Evolutionary conservation across 805 yeast species (phyloP).

Genomic region (Starmerella scarabaei): DNA sequence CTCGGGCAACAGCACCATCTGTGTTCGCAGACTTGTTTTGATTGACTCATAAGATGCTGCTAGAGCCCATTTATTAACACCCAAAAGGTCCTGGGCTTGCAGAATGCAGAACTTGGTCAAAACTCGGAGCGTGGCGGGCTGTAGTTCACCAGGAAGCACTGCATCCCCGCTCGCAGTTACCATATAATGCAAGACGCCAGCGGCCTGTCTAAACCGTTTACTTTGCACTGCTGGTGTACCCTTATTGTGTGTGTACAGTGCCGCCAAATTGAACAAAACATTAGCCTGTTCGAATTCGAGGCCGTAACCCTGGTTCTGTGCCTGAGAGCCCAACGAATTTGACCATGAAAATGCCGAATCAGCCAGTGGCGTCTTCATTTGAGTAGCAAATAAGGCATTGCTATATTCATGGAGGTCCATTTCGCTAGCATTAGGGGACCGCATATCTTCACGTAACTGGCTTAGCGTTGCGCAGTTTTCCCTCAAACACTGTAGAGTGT

Average conservation of each 20-base stretch:
- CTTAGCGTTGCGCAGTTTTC: too few relatives aligned
- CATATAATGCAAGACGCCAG: conserved; percentile 1
- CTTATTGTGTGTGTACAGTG: conserved; percentile 40
- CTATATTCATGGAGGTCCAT: background rate
- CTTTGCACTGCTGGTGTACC: conserved; percentile 35
- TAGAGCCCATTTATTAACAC: background rate
- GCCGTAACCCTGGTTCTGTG: conserved; percentile 36
- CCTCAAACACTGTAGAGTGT: too few relatives aligned
- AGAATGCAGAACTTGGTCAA: background rate
- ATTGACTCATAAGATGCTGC: background rate
- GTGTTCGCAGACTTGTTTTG: background rate
- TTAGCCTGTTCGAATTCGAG: conserved; percentile 49
- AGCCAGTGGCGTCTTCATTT: background rate
- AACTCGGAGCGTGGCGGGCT: background rate
- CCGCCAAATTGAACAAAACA: conserved; percentile 55
- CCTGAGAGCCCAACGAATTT: conserved; percentile 47
- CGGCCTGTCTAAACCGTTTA: conserved; percentile 13
- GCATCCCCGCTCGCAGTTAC: background rate
- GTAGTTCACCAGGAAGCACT: conserved; percentile 1
- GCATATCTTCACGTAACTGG: too few relatives aligned
- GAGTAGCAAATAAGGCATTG: background rate
- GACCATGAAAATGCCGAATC: conserved; percentile 40
- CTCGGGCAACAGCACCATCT: background rate
- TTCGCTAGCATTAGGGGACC: background rate
- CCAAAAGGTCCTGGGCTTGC: background rate